Evolutionary conservation across 108 stramenopile genomes (phyloP), one percentile per base, ranked within the genome.

Genomic region (Fistulifera solaris): DNA sequence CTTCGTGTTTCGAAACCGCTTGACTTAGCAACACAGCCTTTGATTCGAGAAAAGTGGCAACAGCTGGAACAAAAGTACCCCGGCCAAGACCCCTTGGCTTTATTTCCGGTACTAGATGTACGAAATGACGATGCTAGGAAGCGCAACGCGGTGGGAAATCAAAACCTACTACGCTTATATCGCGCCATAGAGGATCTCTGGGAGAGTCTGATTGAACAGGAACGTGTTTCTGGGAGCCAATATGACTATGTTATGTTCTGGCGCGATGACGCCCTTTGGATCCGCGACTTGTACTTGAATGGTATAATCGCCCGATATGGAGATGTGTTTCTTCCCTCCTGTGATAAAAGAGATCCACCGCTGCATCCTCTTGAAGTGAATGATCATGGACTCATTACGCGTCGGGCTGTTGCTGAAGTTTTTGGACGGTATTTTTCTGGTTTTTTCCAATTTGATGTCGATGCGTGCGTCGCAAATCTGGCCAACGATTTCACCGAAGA

Each of bases 201-300:
- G 61, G n/a, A 27, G 16, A 46, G 23, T 14, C 18, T 62, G 7
- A 27, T 53, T 11, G 50, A 52, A 40, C 17, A 12, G 21, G 62
- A 56, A 49, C 24, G 43, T 15, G 16, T 35, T 38, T 54, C 46
- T 1, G 62, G 62, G 0, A 15, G 35, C n/a, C 27, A 21, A 38
- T 63, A 63, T 12, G 62, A 63, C 38, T 63, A 56, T 39, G 62
- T 63, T 18, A 4, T 63, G 18, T 46, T 63, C n/a, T 27, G 54
- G 41, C 24, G 62, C 23, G 62, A 63, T 41, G 62, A 63, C 44
- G n/a, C 54, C 1, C 22, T 55, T 7, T 63, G 62, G 62, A 23
- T 63, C 2, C 48, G 21, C 11, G 53, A 54, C 14, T 35, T 35
- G 3, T 8, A 35, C 8, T 8, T 35, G 6, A 35, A 35, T 8